Conservation (phyloP, 306 rosid genomes). For the Inga laurina region DNA sequence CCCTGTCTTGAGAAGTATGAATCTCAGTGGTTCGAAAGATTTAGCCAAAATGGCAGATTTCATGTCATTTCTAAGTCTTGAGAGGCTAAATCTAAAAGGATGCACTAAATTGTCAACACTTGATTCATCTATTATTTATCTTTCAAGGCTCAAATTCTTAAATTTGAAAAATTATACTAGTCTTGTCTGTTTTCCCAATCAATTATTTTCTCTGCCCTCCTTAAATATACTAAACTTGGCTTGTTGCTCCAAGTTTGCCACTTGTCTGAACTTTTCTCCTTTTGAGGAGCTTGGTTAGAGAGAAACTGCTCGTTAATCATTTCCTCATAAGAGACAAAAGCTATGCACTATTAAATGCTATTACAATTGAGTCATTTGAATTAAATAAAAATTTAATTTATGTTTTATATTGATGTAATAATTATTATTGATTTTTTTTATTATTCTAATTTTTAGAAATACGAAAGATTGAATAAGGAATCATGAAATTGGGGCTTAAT, state of each 20-base stretch:
- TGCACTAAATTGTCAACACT: neutral
- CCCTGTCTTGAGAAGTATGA: neutral
- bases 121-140: neutral
- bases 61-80: accelerated
- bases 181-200: neutral
- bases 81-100: neutral
- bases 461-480: too few relatives aligned
- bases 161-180: neutral
- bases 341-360: neutral
- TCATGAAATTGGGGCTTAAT: too few relatives aligned
- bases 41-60: neutral
- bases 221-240: neutral
- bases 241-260: neutral
- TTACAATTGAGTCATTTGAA: too few relatives aligned
- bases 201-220: neutral
- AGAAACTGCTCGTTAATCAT: neutral
- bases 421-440: too few relatives aligned
- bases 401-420: too few relatives aligned
- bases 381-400: too few relatives aligned
- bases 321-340: neutral
- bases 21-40: neutral
- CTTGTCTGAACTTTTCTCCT: neutral
- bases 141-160: neutral
- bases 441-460: too few relatives aligned
- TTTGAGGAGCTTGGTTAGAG: neutral